Base-by-base conservation (phyloP, 768 basidiomycete species). In the Tricholoma saponaceum region DNA sequence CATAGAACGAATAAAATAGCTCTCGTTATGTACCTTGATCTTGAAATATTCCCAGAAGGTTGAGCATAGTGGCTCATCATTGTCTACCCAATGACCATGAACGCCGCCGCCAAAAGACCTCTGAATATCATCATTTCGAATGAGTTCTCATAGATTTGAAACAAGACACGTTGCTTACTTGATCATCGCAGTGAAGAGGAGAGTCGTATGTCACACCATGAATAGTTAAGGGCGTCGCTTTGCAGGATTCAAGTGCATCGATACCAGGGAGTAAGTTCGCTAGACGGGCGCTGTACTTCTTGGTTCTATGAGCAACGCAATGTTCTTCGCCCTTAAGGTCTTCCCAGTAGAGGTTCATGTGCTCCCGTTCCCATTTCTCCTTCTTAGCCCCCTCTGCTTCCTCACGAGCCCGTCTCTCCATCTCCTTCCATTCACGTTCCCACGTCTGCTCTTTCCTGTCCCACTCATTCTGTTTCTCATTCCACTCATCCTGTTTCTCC, bases 211-310 rank as follows among this genome's bases (percentile, higher is more conserved):
- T 56, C 16, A 60, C 49, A 12, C 53, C 61, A 30, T 62, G 62
- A 18, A 66, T 55, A 37, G 59, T 62, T 0, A 64, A 50, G 1
- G 60, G 51, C 5, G 60, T 66, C 0, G 51, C 46, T 54, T 46
- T 64, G 59, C 65, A 66, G 14, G 65, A 62, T 3, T 60, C 61
- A 44, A 66, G 51, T n/a, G 33, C 46, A 41, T 64, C 53, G 6
- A 66, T 52, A 20, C 59, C 58, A 13, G 55, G 28, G 4, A 39
- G 44, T 2, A 66, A 51, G 22, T 66, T 66, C 3, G 52, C 55
- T 4, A 65, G 59, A 1, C 51, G 46, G 16, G 62, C 64, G 5
- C 43, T 60, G 23, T 65, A 65, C 18, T 33, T 52, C 47, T 41
- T 61, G 12, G 33, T 52, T 1, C 56, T 57, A 22, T 56, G 51